Evolutionary conservation across 2,329 filamentous ascomycete species (phyloP).

Genomic region (Nemania sp.): DNA sequence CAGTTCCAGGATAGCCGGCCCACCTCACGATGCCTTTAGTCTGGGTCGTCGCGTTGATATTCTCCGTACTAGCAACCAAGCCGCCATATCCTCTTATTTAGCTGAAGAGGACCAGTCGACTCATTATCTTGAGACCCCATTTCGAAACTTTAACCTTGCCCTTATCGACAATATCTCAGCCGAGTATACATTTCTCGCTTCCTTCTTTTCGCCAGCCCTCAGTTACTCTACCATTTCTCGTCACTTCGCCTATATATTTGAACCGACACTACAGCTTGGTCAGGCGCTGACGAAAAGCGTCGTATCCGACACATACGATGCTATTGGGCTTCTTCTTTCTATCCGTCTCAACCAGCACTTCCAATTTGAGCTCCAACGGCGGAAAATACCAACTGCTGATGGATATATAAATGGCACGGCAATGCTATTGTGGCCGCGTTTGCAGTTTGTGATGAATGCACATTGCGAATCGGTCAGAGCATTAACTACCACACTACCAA

Average conservation of each 20-base stretch:
- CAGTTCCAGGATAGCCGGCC: constrained; percentile 62
- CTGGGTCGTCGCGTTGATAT: constrained; percentile 88
- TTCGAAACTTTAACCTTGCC: constrained; percentile 94
- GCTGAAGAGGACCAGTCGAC: constrained; percentile 89
- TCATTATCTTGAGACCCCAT: constrained; percentile 90
- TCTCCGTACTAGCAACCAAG: constrained; percentile 77
- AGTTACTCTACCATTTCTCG: constrained; percentile 82
- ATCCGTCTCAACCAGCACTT: constrained; percentile 94
- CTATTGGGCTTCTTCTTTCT: constrained; percentile 87
- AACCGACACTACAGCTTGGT: constrained; percentile 88
- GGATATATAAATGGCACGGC: constrained; percentile 93
- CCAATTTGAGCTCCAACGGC: constrained; percentile 91
- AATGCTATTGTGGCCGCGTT: constrained; percentile 96
- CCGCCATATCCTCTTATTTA: constrained; percentile 86
- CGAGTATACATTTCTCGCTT: constrained; percentile 92
- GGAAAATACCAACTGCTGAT: constrained; percentile 89
- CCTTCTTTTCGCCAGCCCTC: constrained; percentile 85
- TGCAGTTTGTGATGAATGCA: constrained; percentile 92
- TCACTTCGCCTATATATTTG: constrained; percentile 89
- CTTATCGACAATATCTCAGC: constrained; percentile 93
- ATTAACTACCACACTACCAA: constrained; percentile 66
- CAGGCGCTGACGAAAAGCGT: constrained; percentile 81
- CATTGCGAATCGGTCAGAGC: constrained; percentile 88
- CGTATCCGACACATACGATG: constrained; percentile 82
- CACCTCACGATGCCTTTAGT: constrained; percentile 87